Conservation (phyloP, 2,329 filamentous ascomycete genomes). For the Gyromitra esculenta region DNA sequence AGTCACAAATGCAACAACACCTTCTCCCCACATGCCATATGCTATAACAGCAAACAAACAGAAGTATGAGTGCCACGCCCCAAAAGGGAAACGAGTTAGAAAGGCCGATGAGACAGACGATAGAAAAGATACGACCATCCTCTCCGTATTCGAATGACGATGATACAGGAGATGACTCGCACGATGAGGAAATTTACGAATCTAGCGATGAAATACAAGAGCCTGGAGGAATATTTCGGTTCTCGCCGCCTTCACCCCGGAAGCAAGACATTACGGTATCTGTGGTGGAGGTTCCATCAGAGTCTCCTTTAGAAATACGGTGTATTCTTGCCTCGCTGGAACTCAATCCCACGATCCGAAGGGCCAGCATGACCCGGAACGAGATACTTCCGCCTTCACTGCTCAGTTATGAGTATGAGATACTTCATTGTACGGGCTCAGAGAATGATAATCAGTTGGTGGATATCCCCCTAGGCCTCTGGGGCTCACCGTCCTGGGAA, state of each 20-base stretch:
- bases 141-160: not conserved
- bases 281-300: not conserved
- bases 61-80: not conserved
- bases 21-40: not conserved
- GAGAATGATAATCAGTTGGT: too few relatives aligned
- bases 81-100: not conserved
- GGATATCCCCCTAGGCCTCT: not conserved
- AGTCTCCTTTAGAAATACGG: not conserved
- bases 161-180: not conserved
- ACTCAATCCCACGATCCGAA: not conserved
- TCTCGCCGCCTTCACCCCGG: not conserved
- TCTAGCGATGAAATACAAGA: not conserved
- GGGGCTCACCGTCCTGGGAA: slow-evolving; percentile 1
- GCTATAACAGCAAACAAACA: not conserved
- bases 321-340: not conserved
- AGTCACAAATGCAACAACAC: not conserved
- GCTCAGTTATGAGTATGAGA: not conserved
- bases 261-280: not conserved
- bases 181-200: not conserved
- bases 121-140: not conserved
- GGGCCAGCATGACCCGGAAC: too few relatives aligned
- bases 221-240: too few relatives aligned
- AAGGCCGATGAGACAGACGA: not conserved
- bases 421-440: not conserved
- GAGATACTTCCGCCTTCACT: not conserved